Conservation (phyloP, 106 monocot genomes). For the Dendrobium catenatum region DNA sequence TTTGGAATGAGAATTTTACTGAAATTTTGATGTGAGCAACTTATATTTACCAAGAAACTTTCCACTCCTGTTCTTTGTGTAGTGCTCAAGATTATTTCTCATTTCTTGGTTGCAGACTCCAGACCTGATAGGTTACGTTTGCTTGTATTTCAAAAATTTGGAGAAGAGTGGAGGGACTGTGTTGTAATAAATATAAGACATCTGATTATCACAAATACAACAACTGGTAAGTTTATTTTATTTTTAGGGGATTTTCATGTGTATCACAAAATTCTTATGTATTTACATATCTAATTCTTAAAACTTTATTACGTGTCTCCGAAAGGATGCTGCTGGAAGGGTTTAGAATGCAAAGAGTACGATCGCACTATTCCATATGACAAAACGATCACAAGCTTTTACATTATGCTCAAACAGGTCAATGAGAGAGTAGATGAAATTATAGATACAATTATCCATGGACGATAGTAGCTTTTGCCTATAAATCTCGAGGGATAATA, state of each 20-base stretch:
- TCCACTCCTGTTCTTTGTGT: background rate
- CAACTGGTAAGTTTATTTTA: background rate
- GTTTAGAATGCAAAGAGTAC: too few species aligned
- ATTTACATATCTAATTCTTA: too few species aligned
- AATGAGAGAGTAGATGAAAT: too few species aligned
- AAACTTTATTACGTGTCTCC: too few species aligned
- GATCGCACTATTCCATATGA: too few species aligned
- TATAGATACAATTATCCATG: too few species aligned
- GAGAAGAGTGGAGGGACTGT: background rate
- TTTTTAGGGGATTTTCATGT: background rate
- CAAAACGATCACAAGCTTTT: too few species aligned
- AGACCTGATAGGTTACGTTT: background rate
- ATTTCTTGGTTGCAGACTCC: background rate
- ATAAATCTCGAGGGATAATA: too few species aligned
- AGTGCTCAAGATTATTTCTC: background rate
- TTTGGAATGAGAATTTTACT: background rate
- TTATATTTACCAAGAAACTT: background rate
- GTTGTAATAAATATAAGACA: background rate
- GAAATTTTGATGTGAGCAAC: background rate
- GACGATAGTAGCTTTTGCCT: too few species aligned
- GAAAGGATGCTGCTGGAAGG: too few species aligned
- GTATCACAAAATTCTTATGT: too few species aligned
- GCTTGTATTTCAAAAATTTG: background rate
- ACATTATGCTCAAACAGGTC: too few species aligned
- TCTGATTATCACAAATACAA: background rate